Evolutionary conservation across 78 protist genomes (phyloP).

Genomic region (Dictyostelium brefeldianum): DNA sequence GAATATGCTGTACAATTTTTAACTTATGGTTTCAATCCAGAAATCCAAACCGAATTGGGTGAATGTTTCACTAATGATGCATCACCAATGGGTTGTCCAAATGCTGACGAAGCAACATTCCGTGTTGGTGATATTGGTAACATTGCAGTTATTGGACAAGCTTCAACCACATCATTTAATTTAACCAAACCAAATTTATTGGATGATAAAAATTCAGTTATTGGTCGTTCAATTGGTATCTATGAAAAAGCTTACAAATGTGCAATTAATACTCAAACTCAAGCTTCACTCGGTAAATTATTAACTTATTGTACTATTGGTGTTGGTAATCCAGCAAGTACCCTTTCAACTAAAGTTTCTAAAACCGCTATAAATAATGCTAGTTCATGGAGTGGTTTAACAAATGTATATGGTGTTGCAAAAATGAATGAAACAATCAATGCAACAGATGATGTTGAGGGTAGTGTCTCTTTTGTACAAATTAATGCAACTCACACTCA

Average conservation of each 20-base stretch:
- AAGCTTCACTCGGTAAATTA: not conserved
- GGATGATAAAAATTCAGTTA: not conserved
- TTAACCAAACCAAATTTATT: not conserved
- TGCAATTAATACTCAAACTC: not conserved
- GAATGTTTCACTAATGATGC: not conserved
- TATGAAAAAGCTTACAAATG: not conserved
- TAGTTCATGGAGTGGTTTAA: not conserved
- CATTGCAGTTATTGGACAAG: not conserved
- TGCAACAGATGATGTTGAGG: not conserved
- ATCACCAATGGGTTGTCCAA: not conserved
- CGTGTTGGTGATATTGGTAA: conserved; percentile 21
- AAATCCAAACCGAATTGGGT: not conserved
- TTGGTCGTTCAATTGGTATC: conserved; percentile 19
- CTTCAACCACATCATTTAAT: not conserved
- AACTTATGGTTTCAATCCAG: conserved; percentile 8
- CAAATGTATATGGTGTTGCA: not conserved
- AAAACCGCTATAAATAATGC: not conserved
- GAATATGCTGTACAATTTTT: conserved; percentile 17
- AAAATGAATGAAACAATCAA: not conserved
- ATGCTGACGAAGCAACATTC: too few species aligned
- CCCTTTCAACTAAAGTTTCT: not conserved
- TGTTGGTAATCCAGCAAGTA: not conserved
- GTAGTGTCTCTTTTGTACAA: not conserved
- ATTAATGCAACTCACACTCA: not conserved
- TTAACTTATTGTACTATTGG: conserved; percentile 4